Conservation (phyloP, 352 stramenopile species). For the Phytophthora pini region DNA sequence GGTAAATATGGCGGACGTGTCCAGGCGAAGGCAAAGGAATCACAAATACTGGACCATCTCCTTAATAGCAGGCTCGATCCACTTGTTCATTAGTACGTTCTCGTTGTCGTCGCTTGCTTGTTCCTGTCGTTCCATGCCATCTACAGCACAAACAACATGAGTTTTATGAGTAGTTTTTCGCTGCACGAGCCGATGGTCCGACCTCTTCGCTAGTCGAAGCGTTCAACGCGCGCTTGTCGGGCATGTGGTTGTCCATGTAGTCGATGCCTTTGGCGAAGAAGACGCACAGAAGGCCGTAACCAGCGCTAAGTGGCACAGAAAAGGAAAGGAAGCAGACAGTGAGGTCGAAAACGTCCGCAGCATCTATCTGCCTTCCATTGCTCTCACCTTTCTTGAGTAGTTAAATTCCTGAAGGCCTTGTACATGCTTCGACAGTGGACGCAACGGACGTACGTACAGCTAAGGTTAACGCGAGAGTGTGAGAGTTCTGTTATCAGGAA, state of each 20-base stretch:
- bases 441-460: background rate
- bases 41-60: slow-evolving; percentile 8
- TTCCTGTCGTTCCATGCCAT: slow-evolving; percentile 57
- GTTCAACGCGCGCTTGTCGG: slow-evolving; percentile 43
- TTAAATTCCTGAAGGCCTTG: slow-evolving; percentile 58
- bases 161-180: background rate
- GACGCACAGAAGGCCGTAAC: slow-evolving; percentile 59
- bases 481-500: slow-evolving; percentile 10
- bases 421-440: slow-evolving; percentile 21
- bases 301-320: slow-evolving; percentile 32
- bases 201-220: slow-evolving; percentile 53
- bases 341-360: background rate
- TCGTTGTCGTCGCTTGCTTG: slow-evolving; percentile 29
- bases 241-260: slow-evolving; percentile 63
- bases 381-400: slow-evolving; percentile 50
- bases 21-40: slow-evolving; percentile 8
- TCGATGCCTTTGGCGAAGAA: slow-evolving; percentile 59
- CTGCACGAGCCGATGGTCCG: slow-evolving; percentile 2
- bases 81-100: slow-evolving; percentile 22
- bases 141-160: background rate
- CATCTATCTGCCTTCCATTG: background rate
- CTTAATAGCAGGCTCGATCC: slow-evolving; percentile 31
- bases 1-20: slow-evolving; percentile 37
- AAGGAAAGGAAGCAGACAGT: slow-evolving; percentile 6
- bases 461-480: too few species aligned